Percentiles rank a stretch among this genome's conserved stretches.
These are phyloP conservation scores for Cutaneotrichosporon cavernicola DNA, from an alignment of 1,284 basidiomycete species.

Conservation along the genomic window DNA sequence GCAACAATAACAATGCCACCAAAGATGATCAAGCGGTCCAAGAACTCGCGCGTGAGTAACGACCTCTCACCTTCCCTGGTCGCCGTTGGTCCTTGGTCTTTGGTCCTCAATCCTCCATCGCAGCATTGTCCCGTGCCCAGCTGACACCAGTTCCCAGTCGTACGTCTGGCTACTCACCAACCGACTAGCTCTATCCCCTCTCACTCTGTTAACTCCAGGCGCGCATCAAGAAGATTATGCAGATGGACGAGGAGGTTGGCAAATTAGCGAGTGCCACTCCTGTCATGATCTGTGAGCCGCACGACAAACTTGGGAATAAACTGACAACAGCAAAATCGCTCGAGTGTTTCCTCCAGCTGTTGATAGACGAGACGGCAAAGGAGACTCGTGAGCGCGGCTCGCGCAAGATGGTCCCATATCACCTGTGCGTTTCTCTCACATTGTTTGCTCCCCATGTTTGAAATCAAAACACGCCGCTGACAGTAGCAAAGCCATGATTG, in stretches of 20 bases:
- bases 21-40: conserved; percentile 36
- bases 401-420: conserved; percentile 89
- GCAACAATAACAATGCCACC: conserved; percentile 21
- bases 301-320: no score
- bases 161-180: conserved; percentile 28
- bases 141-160: conserved; percentile 47
- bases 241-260: conserved; percentile 98
- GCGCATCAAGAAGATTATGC: conserved; percentile 99
- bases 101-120: neutral
- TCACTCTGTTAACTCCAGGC: conserved; percentile 57
- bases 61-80: neutral
- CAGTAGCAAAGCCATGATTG: conserved; percentile 85
- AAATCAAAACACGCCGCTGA: conserved; percentile 6
- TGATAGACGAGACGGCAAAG: conserved; percentile 80
- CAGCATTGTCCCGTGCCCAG: neutral
- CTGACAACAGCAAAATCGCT: conserved; percentile 78
- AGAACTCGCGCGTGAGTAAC: conserved; percentile 39
- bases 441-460: no score
- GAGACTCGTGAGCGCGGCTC: conserved; percentile 77
- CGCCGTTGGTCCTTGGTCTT: neutral
- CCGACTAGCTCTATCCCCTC: neutral
- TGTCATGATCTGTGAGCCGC: conserved; percentile 83
- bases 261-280: conserved; percentile 98
- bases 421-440: conserved; percentile 67
- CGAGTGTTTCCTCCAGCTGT: conserved; percentile 85